Conservation (phyloP, 2,329 filamentous ascomycete species). For the Basipetospora sp. region DNA sequence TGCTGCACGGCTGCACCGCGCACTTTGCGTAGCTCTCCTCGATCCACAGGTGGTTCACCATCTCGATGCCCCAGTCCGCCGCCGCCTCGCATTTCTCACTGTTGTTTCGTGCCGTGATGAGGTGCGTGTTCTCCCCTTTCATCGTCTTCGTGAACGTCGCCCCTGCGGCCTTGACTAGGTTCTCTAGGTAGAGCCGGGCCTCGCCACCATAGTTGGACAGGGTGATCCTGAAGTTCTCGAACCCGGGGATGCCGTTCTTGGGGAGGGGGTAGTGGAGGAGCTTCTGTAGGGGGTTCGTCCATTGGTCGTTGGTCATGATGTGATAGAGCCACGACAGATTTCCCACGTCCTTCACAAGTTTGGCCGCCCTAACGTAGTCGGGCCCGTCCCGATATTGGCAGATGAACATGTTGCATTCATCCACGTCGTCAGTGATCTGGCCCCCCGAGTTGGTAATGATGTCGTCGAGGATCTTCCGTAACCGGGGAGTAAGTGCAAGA, state of each 20-base stretch:
- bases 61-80: slow-evolving; percentile 76
- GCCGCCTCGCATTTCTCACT: slow-evolving; percentile 92
- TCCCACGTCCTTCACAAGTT: slow-evolving; percentile 67
- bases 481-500: slow-evolving; percentile 51
- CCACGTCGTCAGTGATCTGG: slow-evolving; percentile 46
- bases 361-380: slow-evolving; percentile 64
- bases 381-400: slow-evolving; percentile 74
- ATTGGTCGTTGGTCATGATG: slow-evolving; percentile 74
- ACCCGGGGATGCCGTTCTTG: slow-evolving; percentile 61
- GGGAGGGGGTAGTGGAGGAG: slow-evolving; percentile 84
- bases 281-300: slow-evolving; percentile 70
- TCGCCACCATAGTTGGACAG: slow-evolving; percentile 95
- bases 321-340: slow-evolving; percentile 91
- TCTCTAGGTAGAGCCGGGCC: slow-evolving; percentile 82
- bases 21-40: slow-evolving; percentile 94
- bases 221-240: slow-evolving; percentile 63
- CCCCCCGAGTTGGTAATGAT: slow-evolving; percentile 63
- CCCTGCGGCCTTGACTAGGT: slow-evolving; percentile 69
- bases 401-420: slow-evolving; percentile 67
- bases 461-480: slow-evolving; percentile 51
- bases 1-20: slow-evolving; percentile 55
- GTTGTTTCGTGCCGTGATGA: slow-evolving; percentile 75
- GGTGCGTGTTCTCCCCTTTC: slow-evolving; percentile 87
- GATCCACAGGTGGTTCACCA: slow-evolving; percentile 91
- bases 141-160: slow-evolving; percentile 89